phyloP scores from a whole-genome alignment of 2,329 filamentous ascomycete species.

The Fusarium oligoseptatum region DNA sequence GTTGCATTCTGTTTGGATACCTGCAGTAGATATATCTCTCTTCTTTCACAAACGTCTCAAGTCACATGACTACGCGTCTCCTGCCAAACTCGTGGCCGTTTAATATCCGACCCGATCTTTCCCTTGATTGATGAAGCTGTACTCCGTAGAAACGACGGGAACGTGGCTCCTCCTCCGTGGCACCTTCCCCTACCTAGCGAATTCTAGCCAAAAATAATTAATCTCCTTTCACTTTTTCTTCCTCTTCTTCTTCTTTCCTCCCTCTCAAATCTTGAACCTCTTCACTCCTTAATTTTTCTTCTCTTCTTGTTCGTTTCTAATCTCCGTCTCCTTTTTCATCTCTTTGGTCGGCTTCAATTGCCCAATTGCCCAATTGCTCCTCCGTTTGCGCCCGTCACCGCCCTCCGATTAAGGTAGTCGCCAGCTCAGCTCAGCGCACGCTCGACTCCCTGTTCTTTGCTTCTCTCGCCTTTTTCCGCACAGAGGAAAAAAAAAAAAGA shows the following conservation, averaged over 20 bases:
- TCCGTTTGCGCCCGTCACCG: conserved; percentile 19
- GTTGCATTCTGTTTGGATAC: background rate
- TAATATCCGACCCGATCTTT: conserved; percentile 9
- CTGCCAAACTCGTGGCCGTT: background rate
- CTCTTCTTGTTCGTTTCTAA: background rate
- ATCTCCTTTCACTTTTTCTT: background rate
- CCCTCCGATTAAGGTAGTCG: conserved; percentile 23
- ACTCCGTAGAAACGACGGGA: background rate
- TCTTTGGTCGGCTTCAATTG: conserved; percentile 3
- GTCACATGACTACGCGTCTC: conserved; percentile 26
- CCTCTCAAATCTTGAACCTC: background rate
- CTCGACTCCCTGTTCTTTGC: background rate
- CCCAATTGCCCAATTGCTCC: background rate
- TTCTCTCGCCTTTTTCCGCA: background rate
- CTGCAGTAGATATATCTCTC: background rate
- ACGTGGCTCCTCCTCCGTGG: background rate
- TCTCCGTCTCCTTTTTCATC: conserved; percentile 5
- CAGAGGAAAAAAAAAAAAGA: background rate
- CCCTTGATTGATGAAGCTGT: conserved; percentile 25
- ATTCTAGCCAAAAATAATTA: conserved; percentile 8
- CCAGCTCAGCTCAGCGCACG: conserved; percentile 11
- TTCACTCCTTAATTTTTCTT: background rate
- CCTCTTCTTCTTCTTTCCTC: background rate
- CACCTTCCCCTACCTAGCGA: conserved; percentile 8
- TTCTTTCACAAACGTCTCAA: background rate